Base-by-base conservation (phyloP, 768 basidiomycete genomes). In the Leccinum subtestaceum region DNA sequence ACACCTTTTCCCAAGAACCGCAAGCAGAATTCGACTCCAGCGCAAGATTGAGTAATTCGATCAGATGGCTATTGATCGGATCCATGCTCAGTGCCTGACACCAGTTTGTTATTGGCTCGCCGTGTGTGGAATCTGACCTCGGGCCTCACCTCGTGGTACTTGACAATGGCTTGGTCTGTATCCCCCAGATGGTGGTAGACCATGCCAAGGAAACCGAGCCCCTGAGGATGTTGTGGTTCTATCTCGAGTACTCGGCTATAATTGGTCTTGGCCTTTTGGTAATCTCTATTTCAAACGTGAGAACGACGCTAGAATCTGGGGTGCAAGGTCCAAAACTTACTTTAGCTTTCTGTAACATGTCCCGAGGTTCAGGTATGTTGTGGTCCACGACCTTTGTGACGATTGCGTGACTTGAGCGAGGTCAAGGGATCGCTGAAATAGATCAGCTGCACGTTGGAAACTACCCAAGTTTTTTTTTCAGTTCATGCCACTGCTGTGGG, bases 281-380 rank as follows among this genome's bases (percentile, higher is more conserved):
- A 75, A 56, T 77, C 77, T 57, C 81, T 82, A 52, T 48, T 59
- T n/a, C 52, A 62, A 29, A 53, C 56, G 52, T 63, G 57, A 69
- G 58, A 31, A 47, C 21, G 46, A 19, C 6, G 36, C 5, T 5
- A 13, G 43, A 45, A 45, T 12, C 55, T 45, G 47, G 17, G 13
- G 29, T 10, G 13, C 6, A n/a, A 12, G 27, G 52, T 40, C 53
- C 21, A 40, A 40, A 52, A 72, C 85, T 58, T 61, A 93, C 93
- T 83, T 84, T 11, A 91, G 77, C 71, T 91, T 93, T 19, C 95
- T 84, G 64, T 84, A 85, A 55, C 90, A 89, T 25, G 96, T 97
- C 11, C 93, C 97, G 17, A 98, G 82, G 70, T 98, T 99, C 60
- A 96, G 77, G 71, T 92, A 93, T 0, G 95, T 97, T 11, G 87